Evolutionary conservation across 2,329 filamentous ascomycete genomes (phyloP), one percentile per base, ranked within the genome.

Genomic region (Aspergillus hortae): DNA sequence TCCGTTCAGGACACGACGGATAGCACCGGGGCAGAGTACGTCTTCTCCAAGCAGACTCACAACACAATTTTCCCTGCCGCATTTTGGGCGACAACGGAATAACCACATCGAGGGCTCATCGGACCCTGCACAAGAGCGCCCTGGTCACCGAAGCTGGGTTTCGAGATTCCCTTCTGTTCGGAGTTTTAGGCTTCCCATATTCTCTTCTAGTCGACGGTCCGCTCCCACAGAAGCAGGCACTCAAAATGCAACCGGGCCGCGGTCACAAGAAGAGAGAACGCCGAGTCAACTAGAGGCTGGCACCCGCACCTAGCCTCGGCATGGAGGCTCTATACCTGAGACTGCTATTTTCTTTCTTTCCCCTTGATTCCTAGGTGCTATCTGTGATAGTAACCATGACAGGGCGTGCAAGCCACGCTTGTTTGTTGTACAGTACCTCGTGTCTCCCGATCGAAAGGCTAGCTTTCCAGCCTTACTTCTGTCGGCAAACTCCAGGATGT

Each of bases 231-330:
- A 17, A n/a, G 35, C 14, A 38, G 15, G 14, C 5, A 12, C 10
- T 38, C 35, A 38, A 38, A 9, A 6, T 23, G 40, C 19, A 25
- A 17, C 6, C 4, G 40, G 19, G 11, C 15, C 40, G 9, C 40
- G 4, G 11, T 21, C 40, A 11, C 11, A 23, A 2, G 19, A 25
- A 12, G 42, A 32, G 14, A 55, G 51, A 27, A 61, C 57, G 27
- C 56, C 53, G 33, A 36, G 53, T 19, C 59, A 61, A 33, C 51
- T 59, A 21, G 60, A 62, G 46, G 57, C 60, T 25, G 56, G 56
- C 19, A 38, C 53, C 12, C 15, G 19, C 19, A 33, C 35, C 43
- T 59, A 36, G 54, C 10, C n/a, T 12, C 21, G 12, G 23, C 27
- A 46, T 32, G n/a, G 27, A 21, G 23, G 21, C 14, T 14, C 17